These are phyloP conservation scores for Ophiostoma piceae DNA, from an alignment of 2,329 filamentous ascomycete genomes.

Conservation along the genomic window DNA sequence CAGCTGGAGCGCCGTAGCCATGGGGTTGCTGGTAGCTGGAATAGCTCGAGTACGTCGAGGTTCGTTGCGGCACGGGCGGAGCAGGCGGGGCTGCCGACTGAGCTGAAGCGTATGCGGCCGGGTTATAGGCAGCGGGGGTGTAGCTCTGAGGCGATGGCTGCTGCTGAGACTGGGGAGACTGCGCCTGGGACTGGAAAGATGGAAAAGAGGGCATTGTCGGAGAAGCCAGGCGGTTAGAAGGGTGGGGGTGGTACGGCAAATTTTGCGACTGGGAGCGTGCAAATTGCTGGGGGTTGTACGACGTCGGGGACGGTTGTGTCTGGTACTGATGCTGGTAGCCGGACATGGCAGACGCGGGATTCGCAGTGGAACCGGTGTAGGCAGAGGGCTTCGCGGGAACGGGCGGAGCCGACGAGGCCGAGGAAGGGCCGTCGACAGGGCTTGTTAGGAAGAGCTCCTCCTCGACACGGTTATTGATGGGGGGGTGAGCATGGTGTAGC, in stretches of 20 bases:
- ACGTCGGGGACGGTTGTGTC: constrained; percentile 42
- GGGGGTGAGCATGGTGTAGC: constrained; percentile 20
- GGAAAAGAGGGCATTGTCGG: constrained; percentile 36
- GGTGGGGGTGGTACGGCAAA: constrained; percentile 38
- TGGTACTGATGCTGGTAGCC: constrained; percentile 51
- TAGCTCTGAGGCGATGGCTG: constrained; percentile 38
- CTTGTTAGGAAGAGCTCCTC: constrained; percentile 63
- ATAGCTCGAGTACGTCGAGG: constrained; percentile 47
- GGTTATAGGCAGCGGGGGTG: constrained; percentile 53
- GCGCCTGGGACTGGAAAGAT: constrained; percentile 13
- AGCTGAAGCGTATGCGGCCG: constrained; percentile 52
- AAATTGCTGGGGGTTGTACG: constrained; percentile 69
- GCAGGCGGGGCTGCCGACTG: constrained; percentile 28
- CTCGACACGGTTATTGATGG: constrained; percentile 33
- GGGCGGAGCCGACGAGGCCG: constrained; percentile 26
- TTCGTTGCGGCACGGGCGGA: constrained; percentile 42
- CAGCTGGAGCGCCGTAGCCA: constrained; percentile 38
- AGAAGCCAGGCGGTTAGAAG: constrained; percentile 36
- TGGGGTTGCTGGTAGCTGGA: constrained; percentile 38
- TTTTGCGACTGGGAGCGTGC: constrained; percentile 50
- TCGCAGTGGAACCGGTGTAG: constrained; percentile 34
- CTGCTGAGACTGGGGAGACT: constrained; percentile 35
- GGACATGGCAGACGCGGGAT: constrained; percentile 38
- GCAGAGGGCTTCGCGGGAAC: constrained; percentile 31
- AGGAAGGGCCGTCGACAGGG: constrained; percentile 35